A percentile compares a stretch with the other conserved stretches of the same genome.
Evolutionary conservation across 2,329 filamentous ascomycete species (phyloP).

Genomic region (Aspergillus nomiae): DNA sequence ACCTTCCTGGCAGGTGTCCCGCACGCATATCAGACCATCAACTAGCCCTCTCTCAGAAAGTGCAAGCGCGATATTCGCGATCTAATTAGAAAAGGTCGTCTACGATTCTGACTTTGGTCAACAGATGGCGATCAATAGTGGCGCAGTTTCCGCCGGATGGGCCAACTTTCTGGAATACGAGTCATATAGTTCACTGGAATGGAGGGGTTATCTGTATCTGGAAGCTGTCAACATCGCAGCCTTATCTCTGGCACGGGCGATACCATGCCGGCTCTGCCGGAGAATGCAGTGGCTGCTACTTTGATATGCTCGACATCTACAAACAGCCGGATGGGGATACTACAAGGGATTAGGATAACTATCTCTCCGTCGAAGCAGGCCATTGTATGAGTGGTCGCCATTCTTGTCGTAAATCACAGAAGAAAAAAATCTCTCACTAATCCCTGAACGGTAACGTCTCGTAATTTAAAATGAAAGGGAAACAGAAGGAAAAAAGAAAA

Average conservation of each 20-base stretch:
- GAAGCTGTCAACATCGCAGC: neutral
- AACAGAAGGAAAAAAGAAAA: neutral
- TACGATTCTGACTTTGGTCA: neutral
- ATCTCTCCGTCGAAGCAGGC: neutral
- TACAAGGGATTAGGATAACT: neutral
- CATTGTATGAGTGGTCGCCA: neutral
- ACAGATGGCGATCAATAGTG: neutral
- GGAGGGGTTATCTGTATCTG: neutral
- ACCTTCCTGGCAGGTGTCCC: neutral
- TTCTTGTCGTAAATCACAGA: neutral
- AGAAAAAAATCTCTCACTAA: neutral
- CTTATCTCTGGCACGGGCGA: neutral
- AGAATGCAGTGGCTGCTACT: neutral
- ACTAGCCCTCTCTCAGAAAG: neutral
- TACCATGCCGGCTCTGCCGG: neutral
- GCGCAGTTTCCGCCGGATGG: neutral
- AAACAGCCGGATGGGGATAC: neutral
- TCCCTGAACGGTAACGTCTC: neutral
- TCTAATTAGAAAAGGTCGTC: neutral
- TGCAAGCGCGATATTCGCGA: conserved; percentile 1
- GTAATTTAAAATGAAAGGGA: conserved; percentile 1
- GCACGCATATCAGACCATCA: neutral
- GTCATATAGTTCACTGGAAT: neutral
- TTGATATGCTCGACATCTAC: neutral
- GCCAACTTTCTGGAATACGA: neutral